Conservation (phyloP, 2,329 filamentous ascomycete genomes). For the Sporothrix globosa region DNA sequence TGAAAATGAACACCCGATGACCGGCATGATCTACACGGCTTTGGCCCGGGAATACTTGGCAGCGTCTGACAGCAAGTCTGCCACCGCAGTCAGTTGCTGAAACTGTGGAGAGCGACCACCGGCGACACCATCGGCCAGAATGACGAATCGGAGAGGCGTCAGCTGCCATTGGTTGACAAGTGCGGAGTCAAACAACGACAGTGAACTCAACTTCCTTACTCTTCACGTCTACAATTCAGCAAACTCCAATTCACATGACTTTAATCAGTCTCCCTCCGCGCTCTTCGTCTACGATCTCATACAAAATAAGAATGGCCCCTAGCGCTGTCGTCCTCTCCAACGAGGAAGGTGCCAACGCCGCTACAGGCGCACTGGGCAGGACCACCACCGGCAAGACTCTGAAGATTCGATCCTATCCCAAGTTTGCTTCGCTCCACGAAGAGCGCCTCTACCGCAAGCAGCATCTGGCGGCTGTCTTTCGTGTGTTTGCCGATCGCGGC, state of each 20-base stretch:
- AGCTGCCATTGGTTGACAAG: neutral
- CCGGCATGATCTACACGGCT: neutral
- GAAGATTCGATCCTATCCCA: conserved; percentile 54
- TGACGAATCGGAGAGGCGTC: conserved; percentile 19
- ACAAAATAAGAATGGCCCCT: conserved; percentile 50
- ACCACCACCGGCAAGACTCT: conserved; percentile 30
- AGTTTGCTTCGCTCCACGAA: conserved; percentile 53
- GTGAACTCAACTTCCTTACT: neutral
- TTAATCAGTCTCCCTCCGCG: neutral
- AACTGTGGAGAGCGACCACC: neutral
- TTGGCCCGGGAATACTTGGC: neutral
- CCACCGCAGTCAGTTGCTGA: neutral
- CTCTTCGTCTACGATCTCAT: neutral
- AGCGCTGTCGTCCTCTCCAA: conserved; percentile 23
- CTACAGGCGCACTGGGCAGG: conserved; percentile 27
- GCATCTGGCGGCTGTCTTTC: conserved; percentile 62
- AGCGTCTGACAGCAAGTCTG: neutral
- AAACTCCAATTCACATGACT: neutral
- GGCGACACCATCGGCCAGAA: conserved; percentile 2
- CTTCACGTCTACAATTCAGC: too few relatives aligned
- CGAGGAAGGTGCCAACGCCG: conserved; percentile 25
- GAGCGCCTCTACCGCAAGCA: conserved; percentile 61
- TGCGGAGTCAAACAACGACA: conserved; percentile 9
- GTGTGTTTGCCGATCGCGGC: conserved; percentile 62
- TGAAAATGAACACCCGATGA: neutral